Percentiles rank a stretch among this genome's conserved stretches.
These are phyloP conservation scores for Afroboletus lepidellus DNA, from an alignment of 1,284 basidiomycete genomes.

Conservation along the genomic window DNA sequence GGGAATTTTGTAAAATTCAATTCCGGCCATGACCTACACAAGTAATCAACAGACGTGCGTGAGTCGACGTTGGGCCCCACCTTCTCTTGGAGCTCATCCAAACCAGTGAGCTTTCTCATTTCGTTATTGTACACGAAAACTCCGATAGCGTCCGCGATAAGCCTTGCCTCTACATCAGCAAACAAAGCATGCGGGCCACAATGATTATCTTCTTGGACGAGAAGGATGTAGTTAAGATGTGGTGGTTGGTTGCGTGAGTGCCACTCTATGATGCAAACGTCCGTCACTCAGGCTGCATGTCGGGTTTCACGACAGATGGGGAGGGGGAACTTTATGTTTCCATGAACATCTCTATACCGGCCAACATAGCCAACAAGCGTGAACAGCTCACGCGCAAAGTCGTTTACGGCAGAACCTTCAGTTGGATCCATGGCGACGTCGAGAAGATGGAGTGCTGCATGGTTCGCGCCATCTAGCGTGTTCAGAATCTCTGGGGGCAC, in stretches of 20 bases:
- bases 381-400: background rate
- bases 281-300: no score
- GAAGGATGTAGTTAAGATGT: no score
- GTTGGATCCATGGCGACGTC: no score
- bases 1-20: background rate
- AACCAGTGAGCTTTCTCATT: background rate
- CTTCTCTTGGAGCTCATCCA: background rate
- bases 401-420: background rate
- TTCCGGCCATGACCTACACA: background rate
- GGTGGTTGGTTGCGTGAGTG: no score
- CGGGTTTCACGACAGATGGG: no score
- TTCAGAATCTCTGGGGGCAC: background rate
- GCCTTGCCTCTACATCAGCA: no score
- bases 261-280: no score
- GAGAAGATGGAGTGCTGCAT: background rate
- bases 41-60: background rate
- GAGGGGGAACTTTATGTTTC: no score
- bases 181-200: no score
- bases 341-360: background rate
- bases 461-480: background rate
- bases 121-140: no score
- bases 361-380: background rate
- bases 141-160: no score
- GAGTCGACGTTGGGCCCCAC: background rate
- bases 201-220: no score